Evolutionary conservation across 305 asterid species (phyloP).

Genomic region (Fraxinus velutina): DNA sequence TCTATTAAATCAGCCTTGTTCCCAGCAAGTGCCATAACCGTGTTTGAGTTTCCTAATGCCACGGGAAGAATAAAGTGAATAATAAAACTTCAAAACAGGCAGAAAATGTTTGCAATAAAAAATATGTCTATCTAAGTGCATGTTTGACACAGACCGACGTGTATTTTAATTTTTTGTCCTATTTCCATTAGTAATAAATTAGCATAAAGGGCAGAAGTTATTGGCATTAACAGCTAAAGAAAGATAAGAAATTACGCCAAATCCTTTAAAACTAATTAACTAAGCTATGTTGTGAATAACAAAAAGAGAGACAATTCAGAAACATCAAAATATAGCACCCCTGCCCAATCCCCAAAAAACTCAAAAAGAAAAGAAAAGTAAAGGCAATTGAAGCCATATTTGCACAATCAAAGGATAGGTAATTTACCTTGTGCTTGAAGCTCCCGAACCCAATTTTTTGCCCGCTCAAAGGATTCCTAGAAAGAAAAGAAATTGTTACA

Average conservation of each 20-base stretch:
- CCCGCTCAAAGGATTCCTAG: constrained; percentile 56
- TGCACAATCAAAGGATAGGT: constrained; percentile 1
- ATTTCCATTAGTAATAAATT: neutral
- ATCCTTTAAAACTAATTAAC: neutral
- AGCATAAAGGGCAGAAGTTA: neutral
- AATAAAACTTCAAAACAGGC: neutral
- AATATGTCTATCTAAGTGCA: neutral
- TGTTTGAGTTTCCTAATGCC: constrained; percentile 33
- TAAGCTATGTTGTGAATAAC: neutral
- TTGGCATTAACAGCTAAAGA: neutral
- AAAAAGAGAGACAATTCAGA: neutral
- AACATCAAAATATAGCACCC: neutral
- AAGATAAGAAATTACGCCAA: neutral
- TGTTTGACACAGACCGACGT: neutral
- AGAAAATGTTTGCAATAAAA: neutral
- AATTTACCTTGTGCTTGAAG: constrained; percentile 56
- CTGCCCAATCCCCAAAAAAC: neutral
- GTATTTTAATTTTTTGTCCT: neutral
- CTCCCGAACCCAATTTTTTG: constrained; percentile 63
- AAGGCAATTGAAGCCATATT: neutral
- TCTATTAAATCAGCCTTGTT: constrained; percentile 42
- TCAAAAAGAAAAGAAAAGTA: neutral
- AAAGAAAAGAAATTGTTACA: neutral
- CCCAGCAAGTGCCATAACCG: constrained; percentile 44
- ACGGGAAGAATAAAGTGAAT: neutral